phyloP scores from a whole-genome alignment of 2,329 filamentous ascomycete species.

The Clonostachys solani region DNA sequence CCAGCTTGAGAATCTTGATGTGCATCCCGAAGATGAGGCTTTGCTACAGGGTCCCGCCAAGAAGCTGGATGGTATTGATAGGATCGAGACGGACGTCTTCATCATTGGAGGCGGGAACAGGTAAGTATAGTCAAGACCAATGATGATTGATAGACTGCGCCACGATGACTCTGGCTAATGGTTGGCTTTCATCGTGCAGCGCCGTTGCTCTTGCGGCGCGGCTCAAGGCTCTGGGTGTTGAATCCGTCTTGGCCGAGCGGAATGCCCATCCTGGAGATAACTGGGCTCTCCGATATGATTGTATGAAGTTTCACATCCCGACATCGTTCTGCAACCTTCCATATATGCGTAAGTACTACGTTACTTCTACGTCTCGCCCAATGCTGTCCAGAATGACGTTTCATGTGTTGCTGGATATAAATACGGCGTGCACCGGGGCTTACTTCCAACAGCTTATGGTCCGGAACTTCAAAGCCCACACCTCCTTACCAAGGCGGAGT shows the following conservation, averaged over 20 bases:
- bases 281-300: slow-evolving; percentile 31
- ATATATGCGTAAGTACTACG: slow-evolving; percentile 1
- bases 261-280: slow-evolving; percentile 28
- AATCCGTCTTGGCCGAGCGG: slow-evolving; percentile 26
- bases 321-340: slow-evolving; percentile 13
- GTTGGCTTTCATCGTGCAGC: no score
- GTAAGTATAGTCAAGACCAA: slow-evolving; percentile 9
- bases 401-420: no score
- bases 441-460: slow-evolving; percentile 6
- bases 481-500: slow-evolving; percentile 13
- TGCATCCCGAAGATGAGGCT: slow-evolving; percentile 17
- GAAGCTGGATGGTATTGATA: slow-evolving; percentile 4
- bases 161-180: no score
- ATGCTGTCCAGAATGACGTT: no score
- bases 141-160: no score
- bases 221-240: slow-evolving; percentile 28
- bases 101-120: slow-evolving; percentile 25
- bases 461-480: slow-evolving; percentile 6
- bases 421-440: no score
- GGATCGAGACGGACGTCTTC: slow-evolving; percentile 24
- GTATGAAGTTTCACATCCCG: slow-evolving; percentile 29
- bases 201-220: slow-evolving; percentile 24
- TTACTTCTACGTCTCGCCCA: no score
- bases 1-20: slow-evolving; percentile 14
- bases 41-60: slow-evolving; percentile 12